These are phyloP conservation scores for Talaromyces islandicus DNA, from an alignment of 2,329 filamentous ascomycete genomes.

Conservation along the genomic window DNA sequence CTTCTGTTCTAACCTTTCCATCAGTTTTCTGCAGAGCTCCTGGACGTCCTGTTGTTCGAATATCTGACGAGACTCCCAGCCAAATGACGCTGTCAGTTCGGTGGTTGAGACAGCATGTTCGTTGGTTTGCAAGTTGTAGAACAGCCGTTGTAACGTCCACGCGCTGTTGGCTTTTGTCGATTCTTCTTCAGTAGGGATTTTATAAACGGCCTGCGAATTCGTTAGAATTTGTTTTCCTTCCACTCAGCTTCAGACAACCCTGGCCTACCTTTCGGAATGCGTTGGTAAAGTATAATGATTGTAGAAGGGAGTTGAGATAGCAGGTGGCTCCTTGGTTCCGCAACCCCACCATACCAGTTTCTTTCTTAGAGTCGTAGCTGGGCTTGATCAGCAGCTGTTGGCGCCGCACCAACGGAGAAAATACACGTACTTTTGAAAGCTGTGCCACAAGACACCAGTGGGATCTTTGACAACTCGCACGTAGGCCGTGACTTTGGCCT, in stretches of 20 bases:
- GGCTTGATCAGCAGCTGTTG: neutral
- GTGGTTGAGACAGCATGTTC: constrained; percentile 78
- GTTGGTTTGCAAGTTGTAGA: constrained; percentile 90
- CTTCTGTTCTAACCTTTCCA: constrained; percentile 93
- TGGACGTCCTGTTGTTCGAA: constrained; percentile 99
- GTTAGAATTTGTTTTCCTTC: neutral
- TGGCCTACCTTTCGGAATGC: constrained; percentile 76
- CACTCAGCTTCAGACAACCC: neutral
- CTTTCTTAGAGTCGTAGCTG: constrained; percentile 95
- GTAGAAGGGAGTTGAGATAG: constrained; percentile 77
- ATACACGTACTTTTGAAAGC: constrained; percentile 36
- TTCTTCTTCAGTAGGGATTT: constrained; percentile 88
- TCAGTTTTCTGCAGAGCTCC: constrained; percentile 89
- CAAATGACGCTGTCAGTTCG: constrained; percentile 92
- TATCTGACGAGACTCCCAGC: constrained; percentile 95
- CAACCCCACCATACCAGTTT: constrained; percentile 92
- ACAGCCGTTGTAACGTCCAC: constrained; percentile 86
- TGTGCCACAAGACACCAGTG: constrained; percentile 45
- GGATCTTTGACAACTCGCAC: constrained; percentile 45
- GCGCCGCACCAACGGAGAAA: neutral
- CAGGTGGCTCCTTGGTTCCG: constrained; percentile 95
- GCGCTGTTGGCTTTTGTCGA: constrained; percentile 79
- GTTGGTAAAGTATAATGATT: constrained; percentile 82
- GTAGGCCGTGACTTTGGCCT: constrained; percentile 42
- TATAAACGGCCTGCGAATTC: constrained; percentile 70